Evolutionary conservation across 352 stramenopile species (phyloP).

Genomic region (Phytophthora pisi): DNA sequence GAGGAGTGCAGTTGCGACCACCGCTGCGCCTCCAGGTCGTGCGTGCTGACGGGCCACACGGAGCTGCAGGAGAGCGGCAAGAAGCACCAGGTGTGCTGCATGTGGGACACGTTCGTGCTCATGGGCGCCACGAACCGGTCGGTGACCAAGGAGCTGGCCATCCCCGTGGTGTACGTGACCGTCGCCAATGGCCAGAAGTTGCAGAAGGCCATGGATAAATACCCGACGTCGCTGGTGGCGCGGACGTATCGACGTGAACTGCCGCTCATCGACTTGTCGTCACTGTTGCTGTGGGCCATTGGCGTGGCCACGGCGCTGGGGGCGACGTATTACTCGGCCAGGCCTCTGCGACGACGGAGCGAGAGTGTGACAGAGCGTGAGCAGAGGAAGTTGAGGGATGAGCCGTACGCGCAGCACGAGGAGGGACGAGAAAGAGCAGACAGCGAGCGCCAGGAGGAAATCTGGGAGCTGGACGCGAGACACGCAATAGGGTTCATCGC

Average conservation of each 20-base stretch:
- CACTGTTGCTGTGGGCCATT: constrained; percentile 65
- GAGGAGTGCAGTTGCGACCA: constrained; percentile 36
- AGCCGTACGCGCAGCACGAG: constrained; percentile 16
- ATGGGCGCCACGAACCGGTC: constrained; percentile 69
- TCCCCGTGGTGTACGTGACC: constrained; percentile 78
- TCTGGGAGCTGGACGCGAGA: constrained; percentile 69
- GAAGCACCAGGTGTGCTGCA: constrained; percentile 70
- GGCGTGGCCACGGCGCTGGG: constrained; percentile 62
- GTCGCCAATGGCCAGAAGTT: constrained; percentile 62
- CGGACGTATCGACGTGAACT: constrained; percentile 53
- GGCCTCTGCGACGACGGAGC: constrained; percentile 16
- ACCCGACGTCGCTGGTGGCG: constrained; percentile 44
- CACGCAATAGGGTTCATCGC: constrained; percentile 73
- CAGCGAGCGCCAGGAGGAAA: constrained; percentile 25
- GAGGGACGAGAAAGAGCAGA: constrained; percentile 8
- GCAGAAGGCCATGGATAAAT: constrained; percentile 40
- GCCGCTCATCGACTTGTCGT: constrained; percentile 63
- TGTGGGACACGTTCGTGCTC: constrained; percentile 81
- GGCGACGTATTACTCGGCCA: constrained; percentile 69
- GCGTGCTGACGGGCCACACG: constrained; percentile 59
- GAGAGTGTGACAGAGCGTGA: constrained; percentile 11
- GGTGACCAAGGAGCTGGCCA: constrained; percentile 39
- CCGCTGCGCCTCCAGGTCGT: constrained; percentile 55
- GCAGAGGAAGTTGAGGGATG: constrained; percentile 31
- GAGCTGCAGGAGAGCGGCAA: constrained; percentile 14